phyloP scores from a whole-genome alignment of 495 filamentous ascomycete species.

The Penicillium herquei region DNA sequence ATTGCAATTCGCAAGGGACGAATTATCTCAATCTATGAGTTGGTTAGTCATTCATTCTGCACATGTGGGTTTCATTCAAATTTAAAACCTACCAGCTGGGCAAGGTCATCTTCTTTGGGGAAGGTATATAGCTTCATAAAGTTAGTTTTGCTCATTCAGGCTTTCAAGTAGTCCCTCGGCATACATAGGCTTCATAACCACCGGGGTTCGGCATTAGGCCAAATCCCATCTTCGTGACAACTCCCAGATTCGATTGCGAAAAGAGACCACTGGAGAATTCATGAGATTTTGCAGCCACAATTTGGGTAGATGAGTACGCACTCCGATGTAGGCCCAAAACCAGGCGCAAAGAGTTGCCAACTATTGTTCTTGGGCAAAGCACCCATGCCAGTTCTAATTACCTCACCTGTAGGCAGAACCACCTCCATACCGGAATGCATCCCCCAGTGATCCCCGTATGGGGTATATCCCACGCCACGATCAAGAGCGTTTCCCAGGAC shows the following conservation, averaged over 20 bases:
- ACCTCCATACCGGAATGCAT: conserved; percentile 18
- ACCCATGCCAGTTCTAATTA: conserved; percentile 51
- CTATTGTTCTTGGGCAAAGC: conserved; percentile 13
- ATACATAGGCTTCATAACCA: conserved; percentile 11
- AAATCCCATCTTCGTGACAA: conserved; percentile 61
- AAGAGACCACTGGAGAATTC: conserved; percentile 36
- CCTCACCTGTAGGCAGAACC: conserved; percentile 32
- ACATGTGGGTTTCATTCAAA: not conserved
- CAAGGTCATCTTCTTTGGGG: conserved; percentile 50
- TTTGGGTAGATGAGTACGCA: not conserved
- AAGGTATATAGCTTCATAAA: conserved; percentile 45
- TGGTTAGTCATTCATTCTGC: not conserved
- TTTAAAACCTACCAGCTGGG: conserved; percentile 22
- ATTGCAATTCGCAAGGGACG: conserved; percentile 48
- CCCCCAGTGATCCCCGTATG: conserved; percentile 16
- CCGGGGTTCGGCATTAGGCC: conserved; percentile 53
- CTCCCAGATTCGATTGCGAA: conserved; percentile 56
- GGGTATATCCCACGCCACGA: conserved; percentile 38
- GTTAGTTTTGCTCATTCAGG: too few species aligned
- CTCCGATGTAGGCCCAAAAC: conserved; percentile 11
- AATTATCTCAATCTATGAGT: conserved; percentile 44
- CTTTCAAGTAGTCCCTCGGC: conserved; percentile 14
- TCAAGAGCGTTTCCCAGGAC: conserved; percentile 54
- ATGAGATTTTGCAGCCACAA: not conserved
- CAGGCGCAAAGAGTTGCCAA: conserved; percentile 12